phyloP scores from a whole-genome alignment of 345 rosid genomes.

The Murraya paniculata region DNA sequence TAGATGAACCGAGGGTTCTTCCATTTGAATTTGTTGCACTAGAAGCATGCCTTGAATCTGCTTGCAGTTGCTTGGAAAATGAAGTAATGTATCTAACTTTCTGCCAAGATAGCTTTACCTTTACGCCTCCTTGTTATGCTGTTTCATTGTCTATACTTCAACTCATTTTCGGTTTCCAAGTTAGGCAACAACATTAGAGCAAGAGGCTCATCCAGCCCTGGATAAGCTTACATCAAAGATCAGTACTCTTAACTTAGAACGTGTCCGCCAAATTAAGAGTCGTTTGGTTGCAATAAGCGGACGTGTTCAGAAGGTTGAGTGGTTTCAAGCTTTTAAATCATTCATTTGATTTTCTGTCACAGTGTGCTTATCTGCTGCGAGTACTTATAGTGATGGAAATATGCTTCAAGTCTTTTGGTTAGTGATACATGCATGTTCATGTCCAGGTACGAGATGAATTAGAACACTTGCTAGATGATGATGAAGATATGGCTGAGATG shows the following conservation, averaged over 20 bases:
- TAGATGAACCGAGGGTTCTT: conserved; percentile 51
- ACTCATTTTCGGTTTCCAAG: conserved; percentile 6
- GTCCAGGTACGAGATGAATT: conserved; percentile 88
- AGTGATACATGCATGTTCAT: background rate
- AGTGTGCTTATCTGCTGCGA: background rate
- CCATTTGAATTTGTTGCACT: conserved; percentile 69
- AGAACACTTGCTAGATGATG: conserved; percentile 91
- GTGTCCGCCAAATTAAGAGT: conserved; percentile 66
- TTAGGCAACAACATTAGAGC: conserved; percentile 61
- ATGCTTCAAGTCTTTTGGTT: conserved; percentile 2
- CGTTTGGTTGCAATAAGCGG: conserved; percentile 66
- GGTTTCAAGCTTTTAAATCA: background rate
- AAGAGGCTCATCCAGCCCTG: conserved; percentile 64
- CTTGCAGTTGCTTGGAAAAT: conserved; percentile 60
- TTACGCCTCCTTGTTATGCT: background rate
- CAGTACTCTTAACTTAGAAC: conserved; percentile 67
- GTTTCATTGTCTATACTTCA: too few species aligned
- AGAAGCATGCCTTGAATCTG: conserved; percentile 73
- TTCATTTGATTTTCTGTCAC: background rate
- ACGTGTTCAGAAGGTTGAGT: conserved; percentile 62
- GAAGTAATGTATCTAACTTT: conserved; percentile 37
- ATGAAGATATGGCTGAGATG: conserved; percentile 98
- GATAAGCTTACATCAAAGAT: conserved; percentile 70
- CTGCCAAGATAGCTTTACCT: background rate
- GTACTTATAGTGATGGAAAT: background rate